These are phyloP conservation scores for Phlegmacium glaucopus DNA, from an alignment of 768 basidiomycete species.

Conservation along the genomic window DNA sequence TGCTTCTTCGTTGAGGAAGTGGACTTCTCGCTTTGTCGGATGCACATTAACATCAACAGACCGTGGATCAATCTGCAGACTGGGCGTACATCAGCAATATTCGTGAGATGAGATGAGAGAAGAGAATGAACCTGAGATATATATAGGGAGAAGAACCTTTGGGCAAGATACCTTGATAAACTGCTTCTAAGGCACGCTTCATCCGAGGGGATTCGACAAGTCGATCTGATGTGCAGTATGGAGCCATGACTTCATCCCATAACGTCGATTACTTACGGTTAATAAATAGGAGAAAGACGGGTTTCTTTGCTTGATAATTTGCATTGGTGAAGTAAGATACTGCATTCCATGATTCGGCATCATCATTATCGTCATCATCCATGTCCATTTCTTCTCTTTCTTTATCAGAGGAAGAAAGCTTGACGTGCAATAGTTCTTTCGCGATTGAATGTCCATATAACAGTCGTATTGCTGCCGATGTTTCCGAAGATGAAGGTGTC, in stretches of 20 bases:
- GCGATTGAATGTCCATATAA: constrained; percentile 81
- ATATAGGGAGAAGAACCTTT: constrained; percentile 90
- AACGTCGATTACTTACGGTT: constrained; percentile 61
- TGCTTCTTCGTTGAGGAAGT: constrained; percentile 87
- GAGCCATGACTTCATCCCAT: not conserved
- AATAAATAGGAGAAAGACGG: constrained; percentile 85
- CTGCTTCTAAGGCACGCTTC: constrained; percentile 81
- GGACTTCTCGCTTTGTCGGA: constrained; percentile 95
- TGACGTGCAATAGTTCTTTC: constrained; percentile 62
- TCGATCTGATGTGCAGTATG: constrained; percentile 55
- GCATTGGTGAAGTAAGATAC: constrained; percentile 80
- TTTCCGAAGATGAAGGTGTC: constrained; percentile 67
- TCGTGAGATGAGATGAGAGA: not conserved
- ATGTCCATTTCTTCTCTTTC: constrained; percentile 23
- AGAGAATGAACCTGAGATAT: constrained; percentile 75
- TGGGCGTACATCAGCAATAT: constrained; percentile 23
- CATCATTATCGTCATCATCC: constrained; percentile 26
- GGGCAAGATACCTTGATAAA: constrained; percentile 81
- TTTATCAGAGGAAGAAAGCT: constrained; percentile 30
- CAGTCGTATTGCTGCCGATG: constrained; percentile 66
- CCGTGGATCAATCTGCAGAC: constrained; percentile 79
- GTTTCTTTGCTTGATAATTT: constrained; percentile 88
- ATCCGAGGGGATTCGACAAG: constrained; percentile 87
- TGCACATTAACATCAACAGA: constrained; percentile 97
- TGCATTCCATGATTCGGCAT: constrained; percentile 60